Percentiles rank a stretch among this genome's conserved stretches.
Evolutionary conservation across 2,329 filamentous ascomycete genomes (phyloP).

Genomic region (Aspergillus brunneoviolaceus): DNA sequence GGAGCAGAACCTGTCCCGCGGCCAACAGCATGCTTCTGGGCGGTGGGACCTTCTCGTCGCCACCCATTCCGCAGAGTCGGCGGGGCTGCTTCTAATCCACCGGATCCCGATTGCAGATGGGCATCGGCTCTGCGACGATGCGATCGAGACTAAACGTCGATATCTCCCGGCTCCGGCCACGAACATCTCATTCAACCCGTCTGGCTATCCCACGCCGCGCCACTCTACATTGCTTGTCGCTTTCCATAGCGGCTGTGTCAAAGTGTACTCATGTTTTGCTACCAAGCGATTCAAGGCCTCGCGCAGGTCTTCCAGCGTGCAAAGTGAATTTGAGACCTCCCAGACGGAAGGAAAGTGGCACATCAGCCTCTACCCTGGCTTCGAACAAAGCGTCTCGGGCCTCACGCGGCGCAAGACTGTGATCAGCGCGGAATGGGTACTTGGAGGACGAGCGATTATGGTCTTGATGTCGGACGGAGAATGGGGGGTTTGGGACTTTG

Average conservation of each 20-base stretch:
- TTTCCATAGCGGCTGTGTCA: conserved; percentile 55
- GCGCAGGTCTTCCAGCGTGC: conserved; percentile 31
- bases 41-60: conserved; percentile 49
- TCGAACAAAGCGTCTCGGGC: conserved; percentile 33
- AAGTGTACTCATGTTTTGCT: conserved; percentile 57
- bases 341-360: conserved; percentile 45
- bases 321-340: conserved; percentile 32
- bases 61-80: conserved; percentile 46
- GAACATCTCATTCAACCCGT: conserved; percentile 55
- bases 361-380: conserved; percentile 45
- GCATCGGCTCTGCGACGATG: conserved; percentile 33
- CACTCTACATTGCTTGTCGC: conserved; percentile 57
- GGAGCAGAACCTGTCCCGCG: conserved; percentile 32
- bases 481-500: conserved; percentile 53
- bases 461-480: conserved; percentile 48
- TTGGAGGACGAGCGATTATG: conserved; percentile 46
- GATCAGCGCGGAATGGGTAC: conserved; percentile 48
- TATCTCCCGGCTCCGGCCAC: conserved; percentile 52
- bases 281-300: conserved; percentile 26
- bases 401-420: conserved; percentile 42
- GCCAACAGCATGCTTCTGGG: conserved; percentile 18
- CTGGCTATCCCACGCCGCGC: conserved; percentile 51
- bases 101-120: conserved; percentile 40
- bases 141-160: conserved; percentile 47
- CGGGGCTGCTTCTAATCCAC: conserved; percentile 47